phyloP scores from a whole-genome alignment of 31 red algal species.

The Odonthalia washingtoniensis region DNA sequence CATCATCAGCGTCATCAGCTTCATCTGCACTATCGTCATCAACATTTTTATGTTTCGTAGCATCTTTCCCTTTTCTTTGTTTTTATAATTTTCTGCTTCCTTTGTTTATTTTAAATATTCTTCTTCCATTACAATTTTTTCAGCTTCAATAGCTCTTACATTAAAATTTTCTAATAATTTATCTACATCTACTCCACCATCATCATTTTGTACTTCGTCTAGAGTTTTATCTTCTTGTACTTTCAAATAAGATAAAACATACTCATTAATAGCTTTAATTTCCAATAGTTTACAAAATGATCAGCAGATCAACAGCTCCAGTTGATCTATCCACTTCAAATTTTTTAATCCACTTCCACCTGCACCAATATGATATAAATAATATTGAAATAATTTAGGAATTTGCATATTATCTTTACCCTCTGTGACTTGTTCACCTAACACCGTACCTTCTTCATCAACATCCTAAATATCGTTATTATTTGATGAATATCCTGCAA shows the following conservation, averaged over 20 bases:
- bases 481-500: slow-evolving; percentile 37
- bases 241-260: slow-evolving; percentile 61
- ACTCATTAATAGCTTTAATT: slow-evolving; percentile 69
- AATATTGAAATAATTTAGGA: slow-evolving; percentile 74
- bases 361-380: slow-evolving; percentile 56
- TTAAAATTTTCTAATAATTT: slow-evolving; percentile 50
- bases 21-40: neutral
- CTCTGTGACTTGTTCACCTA: slow-evolving; percentile 32
- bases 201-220: slow-evolving; percentile 40
- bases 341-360: slow-evolving; percentile 73
- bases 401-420: slow-evolving; percentile 56
- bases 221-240: slow-evolving; percentile 60
- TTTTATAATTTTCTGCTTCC: neutral
- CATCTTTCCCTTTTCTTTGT: slow-evolving; percentile 1
- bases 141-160: slow-evolving; percentile 42
- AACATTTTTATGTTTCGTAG: no score
- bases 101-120: neutral
- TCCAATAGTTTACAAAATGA: slow-evolving; percentile 79
- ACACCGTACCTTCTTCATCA: no score
- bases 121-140: slow-evolving; percentile 26
- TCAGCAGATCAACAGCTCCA: no score
- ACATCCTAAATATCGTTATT: no score
- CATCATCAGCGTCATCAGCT: no score
- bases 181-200: slow-evolving; percentile 43
- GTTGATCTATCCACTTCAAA: slow-evolving; percentile 49